phyloP scores from a whole-genome alignment of 345 rosid species.

The Abelmoschus esculentus region DNA sequence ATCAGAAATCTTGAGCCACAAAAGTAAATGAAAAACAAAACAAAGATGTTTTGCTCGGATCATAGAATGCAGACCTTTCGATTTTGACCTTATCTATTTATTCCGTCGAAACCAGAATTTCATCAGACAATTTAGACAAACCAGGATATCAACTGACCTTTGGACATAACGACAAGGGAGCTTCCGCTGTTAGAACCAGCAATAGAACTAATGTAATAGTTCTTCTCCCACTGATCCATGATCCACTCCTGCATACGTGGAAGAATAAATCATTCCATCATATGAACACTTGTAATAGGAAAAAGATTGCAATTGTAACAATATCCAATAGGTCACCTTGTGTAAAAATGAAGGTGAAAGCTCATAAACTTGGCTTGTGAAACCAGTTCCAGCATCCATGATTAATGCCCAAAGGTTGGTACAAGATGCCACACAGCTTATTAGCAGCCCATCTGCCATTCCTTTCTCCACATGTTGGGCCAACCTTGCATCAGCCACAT shows the following conservation, averaged over 20 bases:
- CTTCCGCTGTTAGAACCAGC: slow-evolving; percentile 92
- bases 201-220: slow-evolving; percentile 81
- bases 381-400: slow-evolving; percentile 38
- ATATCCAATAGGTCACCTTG: slow-evolving; percentile 43
- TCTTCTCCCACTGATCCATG: slow-evolving; percentile 99
- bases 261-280: not conserved
- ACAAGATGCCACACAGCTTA: slow-evolving; percentile 88
- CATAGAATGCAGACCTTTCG: not conserved
- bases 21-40: not conserved
- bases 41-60: not conserved
- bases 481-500: slow-evolving; percentile 88
- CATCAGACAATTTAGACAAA: not conserved
- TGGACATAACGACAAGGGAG: slow-evolving; percentile 96
- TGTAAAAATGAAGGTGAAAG: slow-evolving; percentile 70
- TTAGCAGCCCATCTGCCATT: slow-evolving; percentile 80
- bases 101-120: not conserved
- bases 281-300: not conserved
- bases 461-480: slow-evolving; percentile 93
- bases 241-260: slow-evolving; percentile 74
- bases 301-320: not conserved
- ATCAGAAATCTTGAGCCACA: not conserved
- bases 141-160: slow-evolving; percentile 44
- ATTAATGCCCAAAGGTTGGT: slow-evolving; percentile 93
- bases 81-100: not conserved
- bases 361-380: slow-evolving; percentile 79